Percentiles rank a stretch among this genome's conserved stretches.
Evolutionary conservation across 495 filamentous ascomycete species (phyloP).

Genomic region (Pyrenula massariospora): DNA sequence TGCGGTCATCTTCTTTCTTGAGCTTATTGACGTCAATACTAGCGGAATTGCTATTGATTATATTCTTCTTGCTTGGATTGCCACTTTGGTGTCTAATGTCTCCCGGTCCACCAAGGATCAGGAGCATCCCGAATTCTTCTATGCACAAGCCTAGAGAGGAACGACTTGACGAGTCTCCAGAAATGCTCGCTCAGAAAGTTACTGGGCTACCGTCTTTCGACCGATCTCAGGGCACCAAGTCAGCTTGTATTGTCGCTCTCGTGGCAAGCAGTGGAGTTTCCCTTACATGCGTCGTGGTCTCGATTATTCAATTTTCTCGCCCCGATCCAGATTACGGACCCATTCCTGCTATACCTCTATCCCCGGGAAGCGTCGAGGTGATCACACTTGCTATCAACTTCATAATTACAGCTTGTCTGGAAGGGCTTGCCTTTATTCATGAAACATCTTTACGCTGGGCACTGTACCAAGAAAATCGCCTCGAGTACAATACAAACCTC

Average conservation of each 20-base stretch:
- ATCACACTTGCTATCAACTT: neutral
- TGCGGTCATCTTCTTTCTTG: neutral
- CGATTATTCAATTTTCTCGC: neutral
- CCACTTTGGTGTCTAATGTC: neutral
- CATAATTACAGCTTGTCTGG: neutral
- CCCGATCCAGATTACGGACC: neutral
- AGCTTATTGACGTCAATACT: neutral
- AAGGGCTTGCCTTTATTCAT: neutral
- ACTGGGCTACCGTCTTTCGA: neutral
- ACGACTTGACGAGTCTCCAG: neutral
- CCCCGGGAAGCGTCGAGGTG: neutral
- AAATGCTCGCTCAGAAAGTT: neutral
- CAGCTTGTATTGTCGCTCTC: neutral
- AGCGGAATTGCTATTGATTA: neutral
- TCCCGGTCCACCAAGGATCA: neutral
- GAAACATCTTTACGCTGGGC: neutral
- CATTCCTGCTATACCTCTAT: neutral
- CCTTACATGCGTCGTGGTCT: neutral
- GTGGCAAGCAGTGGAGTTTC: neutral
- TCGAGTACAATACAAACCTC: neutral
- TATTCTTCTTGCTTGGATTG: neutral
- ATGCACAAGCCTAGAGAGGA: neutral
- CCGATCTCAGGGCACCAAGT: neutral
- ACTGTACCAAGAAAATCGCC: neutral
- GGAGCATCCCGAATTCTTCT: neutral